Evolutionary conservation across 2,329 filamentous ascomycete species (phyloP), one percentile per base, ranked within the genome.

Genomic region (Paracorniculantispora psalliotae): DNA sequence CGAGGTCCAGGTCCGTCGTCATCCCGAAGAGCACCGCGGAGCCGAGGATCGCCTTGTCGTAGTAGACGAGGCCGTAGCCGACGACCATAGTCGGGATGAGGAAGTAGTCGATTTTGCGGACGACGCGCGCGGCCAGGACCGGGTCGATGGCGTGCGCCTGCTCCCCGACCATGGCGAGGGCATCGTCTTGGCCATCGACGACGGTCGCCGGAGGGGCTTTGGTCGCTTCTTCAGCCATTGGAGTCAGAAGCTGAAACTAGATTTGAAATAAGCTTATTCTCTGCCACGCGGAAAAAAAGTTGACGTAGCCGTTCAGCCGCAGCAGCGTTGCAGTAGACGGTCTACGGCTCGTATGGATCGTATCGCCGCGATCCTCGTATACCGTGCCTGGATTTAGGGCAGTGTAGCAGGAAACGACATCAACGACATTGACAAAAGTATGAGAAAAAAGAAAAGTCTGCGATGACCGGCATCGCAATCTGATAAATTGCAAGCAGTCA

Each of bases 21-120:
- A 92, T 90, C 63, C 89, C 89, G 68, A 92, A 91, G 13, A 92
- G 80, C 1, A 81, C 84, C 0, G 89, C 88, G 25, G 83, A 85
- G 19, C 89, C 89, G 2, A 92, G 77, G 62, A 92, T 91, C 8
- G 89, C 88, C 77, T 87, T 76, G 68, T 76, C 75, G 60, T 77
- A 77, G 66, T 77, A 77, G 3, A 77, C 73, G 25, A 77, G 67
- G 46, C 73, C 74, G 57, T 76, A 78, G 54, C 78, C 78, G 65
- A 86, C 66, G 23, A 81, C 77, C 86, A 90, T 90, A 13, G 83
- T 80, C 0, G 87, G 87, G 35, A 90, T 87, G 48, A 90, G 71
- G 62, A 86, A 86, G 63, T 77, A 72, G 65, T 90, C 87, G 54
- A 89, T 88, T 72, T 89, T 90, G 50, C 82, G 75, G 25, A 89